Evolutionary conservation across 345 rosid species (phyloP).

Genomic region (Gynandropsis gynandra): DNA sequence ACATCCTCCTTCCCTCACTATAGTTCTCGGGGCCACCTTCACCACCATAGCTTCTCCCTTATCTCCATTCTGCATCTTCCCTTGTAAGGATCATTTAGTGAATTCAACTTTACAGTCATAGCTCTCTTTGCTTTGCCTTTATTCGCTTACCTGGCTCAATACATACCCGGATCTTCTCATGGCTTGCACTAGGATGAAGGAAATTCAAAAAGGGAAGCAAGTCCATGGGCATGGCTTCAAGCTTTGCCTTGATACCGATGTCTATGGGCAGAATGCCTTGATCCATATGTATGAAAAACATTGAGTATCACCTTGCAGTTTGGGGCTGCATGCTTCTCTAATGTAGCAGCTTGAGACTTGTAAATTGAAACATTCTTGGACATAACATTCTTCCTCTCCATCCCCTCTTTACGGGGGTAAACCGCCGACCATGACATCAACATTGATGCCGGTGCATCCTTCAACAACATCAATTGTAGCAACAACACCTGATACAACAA

Average conservation of each 20-base stretch:
- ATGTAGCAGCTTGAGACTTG: conserved; percentile 95
- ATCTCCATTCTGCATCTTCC: too few relatives aligned
- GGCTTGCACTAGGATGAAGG: conserved; percentile 27
- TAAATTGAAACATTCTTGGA: conserved; percentile 90
- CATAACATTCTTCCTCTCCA: conserved; percentile 99
- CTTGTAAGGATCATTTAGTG: too few relatives aligned
- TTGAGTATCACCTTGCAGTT: conserved; percentile 72
- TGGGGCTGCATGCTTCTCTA: conserved; percentile 85
- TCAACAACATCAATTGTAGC: conserved; percentile 93
- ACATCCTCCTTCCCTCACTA: too few relatives aligned
- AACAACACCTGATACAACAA: conserved; percentile 62
- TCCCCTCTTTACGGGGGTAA: conserved; percentile 96
- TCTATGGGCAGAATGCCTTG: conserved; percentile 29
- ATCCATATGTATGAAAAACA: conserved; percentile 21
- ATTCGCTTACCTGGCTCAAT: too few relatives aligned
- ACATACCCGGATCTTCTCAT: conserved; percentile 32
- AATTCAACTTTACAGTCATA: too few relatives aligned
- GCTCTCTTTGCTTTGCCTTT: too few relatives aligned
- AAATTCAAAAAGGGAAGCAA: conserved; percentile 24
- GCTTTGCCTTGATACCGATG: conserved; percentile 25
- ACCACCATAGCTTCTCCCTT: too few relatives aligned
- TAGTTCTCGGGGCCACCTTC: too few relatives aligned
- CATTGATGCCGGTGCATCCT: conserved; percentile 78
- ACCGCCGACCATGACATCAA: conserved; percentile 97
- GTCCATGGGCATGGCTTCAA: conserved; percentile 31